Evolutionary conservation across 192 early-diverging fungal species (phyloP).

Genomic region (Backusella westeae): DNA sequence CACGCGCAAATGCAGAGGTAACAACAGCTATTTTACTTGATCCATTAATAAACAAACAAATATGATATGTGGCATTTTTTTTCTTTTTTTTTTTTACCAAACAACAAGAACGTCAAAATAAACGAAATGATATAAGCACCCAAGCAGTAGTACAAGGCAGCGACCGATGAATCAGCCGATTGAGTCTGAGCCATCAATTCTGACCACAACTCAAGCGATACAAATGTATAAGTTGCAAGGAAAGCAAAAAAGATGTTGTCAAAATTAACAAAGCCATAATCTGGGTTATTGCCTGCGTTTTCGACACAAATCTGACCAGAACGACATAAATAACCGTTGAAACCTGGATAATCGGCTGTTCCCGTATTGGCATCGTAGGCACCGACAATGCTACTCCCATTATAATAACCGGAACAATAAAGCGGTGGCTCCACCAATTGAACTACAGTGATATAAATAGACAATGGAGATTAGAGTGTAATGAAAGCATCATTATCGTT

Average conservation of each 20-base stretch:
- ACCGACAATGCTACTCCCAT: conserved; percentile 22
- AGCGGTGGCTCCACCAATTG: conserved; percentile 14
- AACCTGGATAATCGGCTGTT: conserved; percentile 13
- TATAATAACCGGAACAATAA: conserved; percentile 33
- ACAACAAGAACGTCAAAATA: conserved; percentile 47
- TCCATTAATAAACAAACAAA: neutral
- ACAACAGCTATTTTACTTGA: conserved; percentile 44
- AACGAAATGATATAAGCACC: conserved; percentile 48
- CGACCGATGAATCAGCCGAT: conserved; percentile 43
- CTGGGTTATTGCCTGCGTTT: conserved; percentile 18
- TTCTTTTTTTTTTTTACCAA: conserved; percentile 7
- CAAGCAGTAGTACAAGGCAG: conserved; percentile 45
- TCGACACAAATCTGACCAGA: conserved; percentile 41
- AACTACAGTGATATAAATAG: neutral
- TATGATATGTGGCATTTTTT: neutral
- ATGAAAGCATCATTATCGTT: neutral
- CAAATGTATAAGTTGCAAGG: conserved; percentile 46
- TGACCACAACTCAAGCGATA: conserved; percentile 47
- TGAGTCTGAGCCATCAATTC: conserved; percentile 52
- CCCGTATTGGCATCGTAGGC: conserved; percentile 1
- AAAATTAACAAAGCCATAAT: conserved; percentile 38
- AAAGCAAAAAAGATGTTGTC: conserved; percentile 49
- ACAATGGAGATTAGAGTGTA: neutral
- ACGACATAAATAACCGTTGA: conserved; percentile 47
- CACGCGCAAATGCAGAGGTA: conserved; percentile 51